Percentiles rank a stretch among this genome's conserved stretches.
Conservation (phyloP, 1,284 basidiomycete species). For the Cryptococcus sp. region DNA sequence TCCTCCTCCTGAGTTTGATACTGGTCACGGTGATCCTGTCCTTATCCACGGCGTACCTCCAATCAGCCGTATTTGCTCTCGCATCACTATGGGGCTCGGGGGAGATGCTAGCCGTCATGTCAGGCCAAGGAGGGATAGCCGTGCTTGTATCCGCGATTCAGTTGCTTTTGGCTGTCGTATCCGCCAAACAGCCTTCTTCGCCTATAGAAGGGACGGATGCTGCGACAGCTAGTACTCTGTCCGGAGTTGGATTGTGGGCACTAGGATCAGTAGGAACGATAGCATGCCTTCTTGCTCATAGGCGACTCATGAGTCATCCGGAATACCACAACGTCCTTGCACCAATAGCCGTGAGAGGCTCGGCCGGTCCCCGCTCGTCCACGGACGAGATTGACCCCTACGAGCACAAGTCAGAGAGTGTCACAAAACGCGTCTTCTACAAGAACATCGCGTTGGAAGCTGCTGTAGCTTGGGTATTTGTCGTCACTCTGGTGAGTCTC, state of each 20-base stretch:
- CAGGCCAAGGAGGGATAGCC: conserved; percentile 52
- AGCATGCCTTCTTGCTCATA: conserved; percentile 33
- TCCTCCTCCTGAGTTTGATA: conserved; percentile 40
- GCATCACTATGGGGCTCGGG: conserved; percentile 42
- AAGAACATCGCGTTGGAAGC: conserved; percentile 69
- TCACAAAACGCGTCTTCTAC: conserved; percentile 50
- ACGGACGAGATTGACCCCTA: not conserved
- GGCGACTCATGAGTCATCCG: conserved; percentile 31
- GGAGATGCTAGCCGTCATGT: conserved; percentile 51
- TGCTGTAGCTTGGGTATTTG: conserved; percentile 72
- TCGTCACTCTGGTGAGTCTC: conserved; percentile 71
- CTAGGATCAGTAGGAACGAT: conserved; percentile 31
- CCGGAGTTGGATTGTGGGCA: conserved; percentile 48
- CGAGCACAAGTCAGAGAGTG: conserved; percentile 8
- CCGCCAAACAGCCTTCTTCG: conserved; percentile 9
- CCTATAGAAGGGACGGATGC: not conserved
- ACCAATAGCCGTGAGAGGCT: conserved; percentile 13
- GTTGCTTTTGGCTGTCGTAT: conserved; percentile 41
- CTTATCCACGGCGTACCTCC: conserved; percentile 45
- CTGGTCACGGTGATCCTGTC: conserved; percentile 40
- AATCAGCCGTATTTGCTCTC: conserved; percentile 49
- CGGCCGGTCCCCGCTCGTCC: not conserved
- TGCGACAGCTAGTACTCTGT: conserved; percentile 22
- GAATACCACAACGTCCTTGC: conserved; percentile 29
- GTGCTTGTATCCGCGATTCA: conserved; percentile 49